Conservation (phyloP, 2,329 filamentous ascomycete species). For the Cercospora sp. region DNA sequence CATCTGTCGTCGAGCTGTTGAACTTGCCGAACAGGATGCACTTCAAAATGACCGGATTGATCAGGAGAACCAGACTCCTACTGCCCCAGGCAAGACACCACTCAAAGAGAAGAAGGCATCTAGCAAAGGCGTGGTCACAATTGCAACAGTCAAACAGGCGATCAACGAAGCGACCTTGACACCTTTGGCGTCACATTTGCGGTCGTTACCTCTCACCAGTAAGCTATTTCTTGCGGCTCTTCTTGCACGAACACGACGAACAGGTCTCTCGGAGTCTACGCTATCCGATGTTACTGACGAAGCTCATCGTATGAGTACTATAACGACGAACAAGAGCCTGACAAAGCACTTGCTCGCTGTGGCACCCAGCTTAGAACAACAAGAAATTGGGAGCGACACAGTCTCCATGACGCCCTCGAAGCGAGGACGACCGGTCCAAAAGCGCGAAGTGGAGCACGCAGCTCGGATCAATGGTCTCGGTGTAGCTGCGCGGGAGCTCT, state of each 20-base stretch:
- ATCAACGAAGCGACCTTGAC: conserved; percentile 94
- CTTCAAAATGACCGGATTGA: conserved; percentile 33
- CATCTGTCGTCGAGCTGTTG: conserved; percentile 91
- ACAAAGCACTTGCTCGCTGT: conserved; percentile 59
- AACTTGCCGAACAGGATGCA: conserved; percentile 79
- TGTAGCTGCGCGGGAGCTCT: conserved; percentile 75
- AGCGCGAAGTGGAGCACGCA: conserved; percentile 37
- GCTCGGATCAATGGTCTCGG: conserved; percentile 62
- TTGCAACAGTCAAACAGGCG: conserved; percentile 87
- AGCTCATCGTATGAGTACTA: conserved; percentile 65
- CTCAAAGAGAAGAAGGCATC: conserved; percentile 40
- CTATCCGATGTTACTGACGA: conserved; percentile 90
- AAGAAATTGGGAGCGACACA: conserved; percentile 30
- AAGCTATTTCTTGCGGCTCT: conserved; percentile 86
- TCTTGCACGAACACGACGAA: conserved; percentile 73
- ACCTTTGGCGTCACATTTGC: conserved; percentile 85
- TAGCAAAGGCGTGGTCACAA: conserved; percentile 69
- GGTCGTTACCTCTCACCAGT: conserved; percentile 73
- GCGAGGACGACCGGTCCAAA: conserved; percentile 36
- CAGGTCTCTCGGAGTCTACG: conserved; percentile 81
- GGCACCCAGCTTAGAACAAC: conserved; percentile 34
- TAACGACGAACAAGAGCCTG: conserved; percentile 60
- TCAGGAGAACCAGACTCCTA: conserved; percentile 46
- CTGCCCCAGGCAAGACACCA: conserved; percentile 63
- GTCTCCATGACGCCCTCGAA: conserved; percentile 38